Percentiles rank a stretch among this genome's conserved stretches.
phyloP scores from a whole-genome alignment of 495 filamentous ascomycete species.

The Pseudomonodictys pantanalensis region DNA sequence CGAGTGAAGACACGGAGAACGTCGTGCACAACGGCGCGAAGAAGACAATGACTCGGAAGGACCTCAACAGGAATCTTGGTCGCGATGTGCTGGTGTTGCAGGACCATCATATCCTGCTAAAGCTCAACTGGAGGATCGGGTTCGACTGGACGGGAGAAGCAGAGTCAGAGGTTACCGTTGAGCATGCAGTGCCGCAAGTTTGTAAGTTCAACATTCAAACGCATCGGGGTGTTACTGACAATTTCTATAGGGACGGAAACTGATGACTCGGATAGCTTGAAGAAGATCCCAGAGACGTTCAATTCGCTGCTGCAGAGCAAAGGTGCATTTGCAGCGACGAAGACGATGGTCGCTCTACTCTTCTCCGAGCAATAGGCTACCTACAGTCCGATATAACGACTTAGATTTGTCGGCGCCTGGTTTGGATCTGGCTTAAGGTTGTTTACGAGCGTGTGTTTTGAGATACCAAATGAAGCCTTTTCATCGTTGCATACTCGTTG shows the following conservation, averaged over 20 bases:
- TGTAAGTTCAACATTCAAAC: constrained; percentile 47
- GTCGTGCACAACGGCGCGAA: constrained; percentile 8
- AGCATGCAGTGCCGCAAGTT: constrained; percentile 48
- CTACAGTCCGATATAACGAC: no score
- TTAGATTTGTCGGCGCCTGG: no score
- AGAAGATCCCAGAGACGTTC: constrained; percentile 53
- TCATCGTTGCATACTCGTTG: no score
- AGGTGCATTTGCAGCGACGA: constrained; percentile 52
- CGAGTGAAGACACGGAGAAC: constrained; percentile 38
- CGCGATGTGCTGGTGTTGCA: constrained; percentile 16
- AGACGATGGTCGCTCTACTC: constrained; percentile 50
- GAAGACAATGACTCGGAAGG: constrained; percentile 33
- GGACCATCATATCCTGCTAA: constrained; percentile 26
- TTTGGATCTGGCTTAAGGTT: no score
- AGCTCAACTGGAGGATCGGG: constrained; percentile 49
- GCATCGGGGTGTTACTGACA: neutral
- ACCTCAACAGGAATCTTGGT: constrained; percentile 28
- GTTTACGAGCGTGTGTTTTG: no score
- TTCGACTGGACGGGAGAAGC: constrained; percentile 67
- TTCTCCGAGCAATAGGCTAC: constrained; percentile 12
- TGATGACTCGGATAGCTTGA: constrained; percentile 49
- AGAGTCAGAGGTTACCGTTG: constrained; percentile 48
- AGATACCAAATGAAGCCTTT: no score
- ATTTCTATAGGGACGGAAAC: constrained; percentile 41
- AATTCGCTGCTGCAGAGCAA: constrained; percentile 49